Base-by-base conservation (phyloP, 495 filamentous ascomycete species). In the Penicillium atrosanguineum region DNA sequence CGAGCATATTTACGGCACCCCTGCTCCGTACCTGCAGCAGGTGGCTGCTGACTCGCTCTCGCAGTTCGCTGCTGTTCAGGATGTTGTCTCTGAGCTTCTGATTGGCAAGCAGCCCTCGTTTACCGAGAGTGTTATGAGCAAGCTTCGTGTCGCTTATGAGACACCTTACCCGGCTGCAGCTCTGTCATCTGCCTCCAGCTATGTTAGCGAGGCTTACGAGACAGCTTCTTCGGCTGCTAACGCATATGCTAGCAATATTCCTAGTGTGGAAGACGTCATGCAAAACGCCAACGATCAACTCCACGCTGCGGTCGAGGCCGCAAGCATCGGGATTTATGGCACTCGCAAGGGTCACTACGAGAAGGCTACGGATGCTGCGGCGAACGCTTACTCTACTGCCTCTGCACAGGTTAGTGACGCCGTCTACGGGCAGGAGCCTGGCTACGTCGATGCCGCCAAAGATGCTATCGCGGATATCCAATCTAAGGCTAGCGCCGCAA, bases 91-190 rank as follows among this genome's bases (percentile, higher is more conserved):
- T 12, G 90, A 96, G 60, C 72, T 96, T 3, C 72, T 96, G 23
- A 63, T 73, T 42, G 91, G 88, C 21, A 88, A 85, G 68, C 89
- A 96, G 64, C 87, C 89, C 6, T 80, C 84, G 14, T 96, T 89
- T 60, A 90, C 87, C 0, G 89, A 96, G 57, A 88, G 86, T 51
- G 86, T 92, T 0, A 80, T 91, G 73, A 83, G 74, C 49, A 80
- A 86, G 19, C 78, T 96, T 6, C 79, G 77, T 29, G 82, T 81
- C 3, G 88, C 84, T 3, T 85, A 85, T 61, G 74, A 81, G 56
- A 81, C 77, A 1, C 78, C 78, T 0, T 83, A 84, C 42, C 82
- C 76, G 48, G 64, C 62, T 29, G 59, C 64, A 14, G 70, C 64
- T 14, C 67, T 76, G 5, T 77, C 80, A 1, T 76, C 77, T 21